Evolutionary conservation across 805 yeast species (phyloP).

Genomic region (Yamadazyma olivae): DNA sequence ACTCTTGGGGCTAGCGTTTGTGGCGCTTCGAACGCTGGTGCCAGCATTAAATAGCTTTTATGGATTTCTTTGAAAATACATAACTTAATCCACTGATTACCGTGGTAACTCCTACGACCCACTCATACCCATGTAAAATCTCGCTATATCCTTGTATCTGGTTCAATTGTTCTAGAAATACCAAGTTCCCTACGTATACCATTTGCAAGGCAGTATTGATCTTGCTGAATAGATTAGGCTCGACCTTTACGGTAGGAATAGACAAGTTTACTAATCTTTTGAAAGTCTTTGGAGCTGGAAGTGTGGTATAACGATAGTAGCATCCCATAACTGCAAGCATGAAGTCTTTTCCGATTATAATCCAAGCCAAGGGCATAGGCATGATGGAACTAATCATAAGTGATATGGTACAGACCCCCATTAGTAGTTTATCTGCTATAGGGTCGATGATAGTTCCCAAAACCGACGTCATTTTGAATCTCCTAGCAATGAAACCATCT

Average conservation of each 20-base stretch:
- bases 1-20: too few species aligned
- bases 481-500: slow-evolving; percentile 90
- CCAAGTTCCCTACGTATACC: slow-evolving; percentile 67
- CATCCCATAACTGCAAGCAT: slow-evolving; percentile 69
- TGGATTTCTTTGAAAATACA: slow-evolving; percentile 65
- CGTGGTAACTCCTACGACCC: slow-evolving; percentile 52
- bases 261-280: slow-evolving; percentile 73
- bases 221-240: slow-evolving; percentile 83
- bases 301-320: slow-evolving; percentile 65
- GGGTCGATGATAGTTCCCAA: slow-evolving; percentile 94
- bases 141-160: slow-evolving; percentile 18
- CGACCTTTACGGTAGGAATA: slow-evolving; percentile 80
- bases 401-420: slow-evolving; percentile 82
- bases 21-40: too few species aligned
- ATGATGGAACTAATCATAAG: slow-evolving; percentile 65
- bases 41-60: slow-evolving; percentile 42
- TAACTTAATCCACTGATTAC: slow-evolving; percentile 76
- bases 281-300: slow-evolving; percentile 75
- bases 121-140: slow-evolving; percentile 23
- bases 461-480: slow-evolving; percentile 69
- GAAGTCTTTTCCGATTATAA: slow-evolving; percentile 84
- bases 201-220: slow-evolving; percentile 90
- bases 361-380: slow-evolving; percentile 59
- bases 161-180: slow-evolving; percentile 14
- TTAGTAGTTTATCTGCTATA: slow-evolving; percentile 86